Conservation (phyloP, 2,329 filamentous ascomycete species). For the Fusarium miscanthi region DNA sequence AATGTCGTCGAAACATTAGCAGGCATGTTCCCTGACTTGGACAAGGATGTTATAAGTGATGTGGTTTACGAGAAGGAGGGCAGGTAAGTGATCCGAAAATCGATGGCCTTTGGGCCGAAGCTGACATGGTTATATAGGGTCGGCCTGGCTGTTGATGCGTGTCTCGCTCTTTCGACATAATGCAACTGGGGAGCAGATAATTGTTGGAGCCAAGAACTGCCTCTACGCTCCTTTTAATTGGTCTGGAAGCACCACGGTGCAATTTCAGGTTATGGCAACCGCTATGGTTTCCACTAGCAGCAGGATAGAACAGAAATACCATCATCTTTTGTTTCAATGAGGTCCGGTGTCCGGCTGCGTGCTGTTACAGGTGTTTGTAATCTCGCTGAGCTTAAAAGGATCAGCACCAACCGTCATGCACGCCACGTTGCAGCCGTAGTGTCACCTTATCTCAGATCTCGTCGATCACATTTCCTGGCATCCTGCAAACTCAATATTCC, state of each 20-base stretch:
- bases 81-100: slow-evolving; percentile 67
- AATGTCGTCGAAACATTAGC: slow-evolving; percentile 94
- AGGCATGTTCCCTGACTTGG: slow-evolving; percentile 96
- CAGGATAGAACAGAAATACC: slow-evolving; percentile 35
- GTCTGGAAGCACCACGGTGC: neutral
- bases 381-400: neutral
- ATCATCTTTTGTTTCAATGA: slow-evolving; percentile 4
- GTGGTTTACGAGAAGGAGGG: slow-evolving; percentile 97
- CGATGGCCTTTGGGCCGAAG: neutral
- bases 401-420: neutral
- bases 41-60: slow-evolving; percentile 94
- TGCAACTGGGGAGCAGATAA: neutral
- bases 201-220: neutral
- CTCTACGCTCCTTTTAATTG: neutral
- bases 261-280: slow-evolving; percentile 10
- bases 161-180: slow-evolving; percentile 73
- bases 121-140: slow-evolving; percentile 64
- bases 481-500: neutral
- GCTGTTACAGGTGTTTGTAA: neutral
- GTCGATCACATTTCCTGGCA: slow-evolving; percentile 2
- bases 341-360: neutral
- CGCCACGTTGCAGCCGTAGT: neutral
- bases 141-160: slow-evolving; percentile 86
- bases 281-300: neutral
- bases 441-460: neutral